phyloP scores from a whole-genome alignment of 768 basidiomycete species.

The Suillus subaureus region DNA sequence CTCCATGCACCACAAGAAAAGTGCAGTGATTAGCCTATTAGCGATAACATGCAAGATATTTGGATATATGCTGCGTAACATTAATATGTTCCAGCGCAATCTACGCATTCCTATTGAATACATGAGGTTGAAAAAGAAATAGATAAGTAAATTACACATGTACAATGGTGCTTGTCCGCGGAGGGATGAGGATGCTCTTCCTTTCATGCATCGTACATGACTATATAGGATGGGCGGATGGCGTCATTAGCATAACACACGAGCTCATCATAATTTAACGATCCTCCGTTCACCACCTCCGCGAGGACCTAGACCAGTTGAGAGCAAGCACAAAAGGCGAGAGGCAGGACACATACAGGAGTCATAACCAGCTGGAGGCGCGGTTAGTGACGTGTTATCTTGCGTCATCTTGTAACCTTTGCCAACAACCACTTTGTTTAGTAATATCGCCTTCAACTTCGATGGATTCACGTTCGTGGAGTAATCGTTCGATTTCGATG shows the following conservation, averaged over 20 bases:
- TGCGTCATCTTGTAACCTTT: conserved; percentile 67
- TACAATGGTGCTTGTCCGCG: not conserved
- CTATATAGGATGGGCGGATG: conserved; percentile 69
- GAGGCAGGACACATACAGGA: conserved; percentile 48
- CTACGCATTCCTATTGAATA: not conserved
- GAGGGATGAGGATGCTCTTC: not conserved
- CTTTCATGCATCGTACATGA: conserved; percentile 60
- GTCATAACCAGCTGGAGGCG: conserved; percentile 65
- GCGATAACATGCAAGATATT: not conserved
- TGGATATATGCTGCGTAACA: not conserved
- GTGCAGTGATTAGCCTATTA: not conserved
- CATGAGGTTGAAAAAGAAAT: not conserved
- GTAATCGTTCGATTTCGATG: conserved; percentile 81
- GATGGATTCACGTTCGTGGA: conserved; percentile 60
- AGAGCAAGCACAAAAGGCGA: conserved; percentile 3
- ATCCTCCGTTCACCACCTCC: conserved; percentile 56
- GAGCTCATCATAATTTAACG: conserved; percentile 71
- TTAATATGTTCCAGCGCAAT: not conserved
- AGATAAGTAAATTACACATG: not conserved
- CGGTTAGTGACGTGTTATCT: conserved; percentile 54
- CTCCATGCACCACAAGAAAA: conserved; percentile 1
- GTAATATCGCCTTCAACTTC: conserved; percentile 61
- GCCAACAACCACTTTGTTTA: conserved; percentile 75
- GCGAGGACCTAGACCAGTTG: conserved; percentile 55
- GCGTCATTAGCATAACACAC: conserved; percentile 74